Conservation (phyloP, 306 rosid genomes). For the Lathyrus oleraceus region DNA sequence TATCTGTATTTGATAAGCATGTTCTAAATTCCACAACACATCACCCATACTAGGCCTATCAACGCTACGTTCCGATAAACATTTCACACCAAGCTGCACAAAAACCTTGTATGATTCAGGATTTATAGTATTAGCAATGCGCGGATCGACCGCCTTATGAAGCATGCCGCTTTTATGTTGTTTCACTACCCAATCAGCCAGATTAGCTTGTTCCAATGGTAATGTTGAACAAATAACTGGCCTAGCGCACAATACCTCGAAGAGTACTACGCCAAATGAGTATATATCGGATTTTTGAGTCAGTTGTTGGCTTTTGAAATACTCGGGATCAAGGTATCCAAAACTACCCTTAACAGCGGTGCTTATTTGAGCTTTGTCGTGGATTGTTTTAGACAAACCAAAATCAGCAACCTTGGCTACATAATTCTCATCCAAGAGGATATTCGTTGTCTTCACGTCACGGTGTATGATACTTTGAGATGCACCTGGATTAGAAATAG, state of each 20-base stretch:
- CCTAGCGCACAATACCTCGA: constrained; percentile 73
- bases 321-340: constrained; percentile 90
- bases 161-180: constrained; percentile 50
- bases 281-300: constrained; percentile 84
- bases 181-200: constrained; percentile 76
- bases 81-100: constrained; percentile 61
- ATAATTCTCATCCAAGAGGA: constrained; percentile 74
- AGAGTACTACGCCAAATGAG: constrained; percentile 84
- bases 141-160: constrained; percentile 53
- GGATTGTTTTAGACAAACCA: constrained; percentile 72
- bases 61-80: constrained; percentile 61
- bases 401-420: constrained; percentile 83
- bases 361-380: constrained; percentile 74
- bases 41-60: constrained; percentile 85
- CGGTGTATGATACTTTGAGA: constrained; percentile 76
- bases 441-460: constrained; percentile 86
- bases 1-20: constrained; percentile 65
- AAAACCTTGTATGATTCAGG: constrained; percentile 51
- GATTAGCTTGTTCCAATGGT: constrained; percentile 62
- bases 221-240: constrained; percentile 51
- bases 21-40: constrained; percentile 86
- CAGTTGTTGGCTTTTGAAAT: constrained; percentile 67
- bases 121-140: constrained; percentile 36
- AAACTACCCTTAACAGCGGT: constrained; percentile 94
- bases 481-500: constrained; percentile 45